A percentile compares a stretch with the other conserved stretches of the same genome.
Evolutionary conservation across 805 yeast genomes (phyloP).

Genomic region (Candida silvatica): DNA sequence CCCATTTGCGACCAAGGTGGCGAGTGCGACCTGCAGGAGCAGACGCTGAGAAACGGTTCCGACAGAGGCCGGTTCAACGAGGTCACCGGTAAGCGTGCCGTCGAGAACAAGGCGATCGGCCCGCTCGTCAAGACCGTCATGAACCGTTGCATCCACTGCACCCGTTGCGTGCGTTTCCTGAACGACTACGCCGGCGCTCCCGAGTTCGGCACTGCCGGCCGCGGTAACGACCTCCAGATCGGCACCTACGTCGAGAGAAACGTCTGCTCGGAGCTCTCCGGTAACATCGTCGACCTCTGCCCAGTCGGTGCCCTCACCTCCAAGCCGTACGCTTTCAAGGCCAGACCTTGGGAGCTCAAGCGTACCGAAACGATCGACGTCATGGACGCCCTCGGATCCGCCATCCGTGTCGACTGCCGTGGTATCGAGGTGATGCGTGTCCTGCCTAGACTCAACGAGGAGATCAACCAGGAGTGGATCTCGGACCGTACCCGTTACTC

Average conservation of each 20-base stretch:
- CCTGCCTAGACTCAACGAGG: constrained; percentile 78
- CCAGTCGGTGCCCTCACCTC: constrained; percentile 90
- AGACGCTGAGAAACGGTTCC: constrained; percentile 71
- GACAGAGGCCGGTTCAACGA: constrained; percentile 84
- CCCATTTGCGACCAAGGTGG: constrained; percentile 95
- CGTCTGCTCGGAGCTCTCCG: constrained; percentile 76
- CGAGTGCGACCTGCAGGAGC: constrained; percentile 89
- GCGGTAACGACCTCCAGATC: constrained; percentile 89
- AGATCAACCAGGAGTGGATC: constrained; percentile 86
- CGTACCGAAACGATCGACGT: constrained; percentile 84
- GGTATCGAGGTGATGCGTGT: constrained; percentile 86
- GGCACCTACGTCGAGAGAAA: constrained; percentile 85
- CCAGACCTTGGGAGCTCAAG: constrained; percentile 90
- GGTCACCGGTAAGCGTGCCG: constrained; percentile 79
- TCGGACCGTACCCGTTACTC: constrained; percentile 83
- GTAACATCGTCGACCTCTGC: constrained; percentile 80
- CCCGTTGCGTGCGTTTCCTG: constrained; percentile 83
- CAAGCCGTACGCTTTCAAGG: constrained; percentile 87
- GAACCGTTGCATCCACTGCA: constrained; percentile 91
- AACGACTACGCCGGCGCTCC: constrained; percentile 92
- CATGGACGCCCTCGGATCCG: constrained; percentile 75
- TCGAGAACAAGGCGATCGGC: constrained; percentile 84
- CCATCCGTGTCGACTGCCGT: constrained; percentile 76
- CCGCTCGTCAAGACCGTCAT: constrained; percentile 83
- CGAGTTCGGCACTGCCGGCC: constrained; percentile 80